A percentile compares a stretch with the other conserved stretches of the same genome.
Conservation (phyloP, 805 yeast genomes). For the Ogataea henricii region DNA sequence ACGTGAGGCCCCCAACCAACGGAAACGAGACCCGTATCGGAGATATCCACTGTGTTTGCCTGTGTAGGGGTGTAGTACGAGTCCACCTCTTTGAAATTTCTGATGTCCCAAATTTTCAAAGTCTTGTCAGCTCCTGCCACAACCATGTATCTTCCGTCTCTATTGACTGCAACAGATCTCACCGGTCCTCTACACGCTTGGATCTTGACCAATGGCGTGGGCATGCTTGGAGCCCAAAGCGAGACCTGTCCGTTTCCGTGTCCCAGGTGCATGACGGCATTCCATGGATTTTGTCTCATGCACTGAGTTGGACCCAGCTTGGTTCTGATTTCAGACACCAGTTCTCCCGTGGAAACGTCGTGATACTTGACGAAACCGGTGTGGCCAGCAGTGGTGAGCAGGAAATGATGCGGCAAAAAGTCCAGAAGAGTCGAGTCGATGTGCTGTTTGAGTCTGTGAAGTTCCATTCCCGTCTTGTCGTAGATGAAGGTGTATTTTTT, state of each 20-base stretch:
- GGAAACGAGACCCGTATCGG: constrained; percentile 84
- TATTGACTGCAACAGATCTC: constrained; percentile 78
- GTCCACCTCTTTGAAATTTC: constrained; percentile 77
- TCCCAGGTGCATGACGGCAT: constrained; percentile 92
- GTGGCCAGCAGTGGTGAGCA: constrained; percentile 85
- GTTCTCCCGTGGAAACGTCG: constrained; percentile 89
- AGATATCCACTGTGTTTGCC: constrained; percentile 73
- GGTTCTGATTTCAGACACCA: constrained; percentile 82
- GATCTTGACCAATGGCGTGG: constrained; percentile 80
- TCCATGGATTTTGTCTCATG: constrained; percentile 91
- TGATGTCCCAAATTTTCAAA: constrained; percentile 89
- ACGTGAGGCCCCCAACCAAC: constrained; percentile 97
- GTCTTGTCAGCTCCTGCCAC: constrained; percentile 85
- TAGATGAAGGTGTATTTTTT: constrained; percentile 91
- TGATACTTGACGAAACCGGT: constrained; percentile 89
- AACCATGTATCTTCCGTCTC: constrained; percentile 94
- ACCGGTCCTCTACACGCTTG: constrained; percentile 87
- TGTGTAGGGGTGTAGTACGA: constrained; percentile 79
- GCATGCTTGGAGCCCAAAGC: constrained; percentile 89
- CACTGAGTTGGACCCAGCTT: constrained; percentile 88
- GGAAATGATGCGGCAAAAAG: constrained; percentile 89
- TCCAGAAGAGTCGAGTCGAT: constrained; percentile 81
- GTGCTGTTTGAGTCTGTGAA: constrained; percentile 90
- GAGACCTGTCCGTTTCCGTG: constrained; percentile 92
- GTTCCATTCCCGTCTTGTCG: constrained; percentile 86